phyloP scores from a whole-genome alignment of 2,329 filamentous ascomycete species.

The Cadophora gregata region DNA sequence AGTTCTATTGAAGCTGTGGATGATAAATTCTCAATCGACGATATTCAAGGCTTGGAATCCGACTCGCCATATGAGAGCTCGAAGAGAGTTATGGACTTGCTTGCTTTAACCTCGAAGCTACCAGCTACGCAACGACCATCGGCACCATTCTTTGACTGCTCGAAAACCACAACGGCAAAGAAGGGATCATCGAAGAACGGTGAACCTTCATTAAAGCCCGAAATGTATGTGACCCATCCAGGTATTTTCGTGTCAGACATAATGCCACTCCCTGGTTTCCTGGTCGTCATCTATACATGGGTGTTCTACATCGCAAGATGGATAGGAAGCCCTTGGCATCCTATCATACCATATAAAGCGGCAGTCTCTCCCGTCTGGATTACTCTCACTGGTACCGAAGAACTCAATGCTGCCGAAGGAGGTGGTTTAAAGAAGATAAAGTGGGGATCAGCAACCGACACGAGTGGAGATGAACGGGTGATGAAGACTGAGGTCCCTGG shows the following conservation, averaged over 20 bases:
- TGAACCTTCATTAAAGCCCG: constrained; percentile 52
- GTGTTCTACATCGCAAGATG: constrained; percentile 75
- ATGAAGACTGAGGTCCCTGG: constrained; percentile 84
- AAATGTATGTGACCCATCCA: constrained; percentile 82
- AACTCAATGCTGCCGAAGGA: constrained; percentile 61
- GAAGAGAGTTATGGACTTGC: constrained; percentile 85
- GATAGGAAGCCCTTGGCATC: constrained; percentile 89
- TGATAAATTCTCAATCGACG: constrained; percentile 62
- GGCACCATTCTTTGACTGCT: constrained; percentile 58
- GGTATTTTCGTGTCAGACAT: constrained; percentile 86
- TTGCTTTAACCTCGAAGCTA: constrained; percentile 75
- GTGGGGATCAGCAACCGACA: constrained; percentile 80
- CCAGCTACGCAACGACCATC: constrained; percentile 66
- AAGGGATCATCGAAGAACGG: constrained; percentile 29
- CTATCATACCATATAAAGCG: constrained; percentile 75
- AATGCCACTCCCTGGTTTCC: constrained; percentile 72
- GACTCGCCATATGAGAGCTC: constrained; percentile 77
- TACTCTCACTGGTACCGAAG: constrained; percentile 68
- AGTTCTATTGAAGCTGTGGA: constrained; percentile 75
- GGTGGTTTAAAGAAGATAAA: constrained; percentile 64
- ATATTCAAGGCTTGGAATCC: constrained; percentile 76
- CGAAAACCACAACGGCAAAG: constrained; percentile 38
- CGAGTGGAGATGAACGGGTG: constrained; percentile 62
- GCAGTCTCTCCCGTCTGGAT: constrained; percentile 81
- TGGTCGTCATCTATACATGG: constrained; percentile 72